Evolutionary conservation across 1,139 yeast species (phyloP), one percentile per base, ranked within the genome.

Genomic region (Protomyces gravidus): DNA sequence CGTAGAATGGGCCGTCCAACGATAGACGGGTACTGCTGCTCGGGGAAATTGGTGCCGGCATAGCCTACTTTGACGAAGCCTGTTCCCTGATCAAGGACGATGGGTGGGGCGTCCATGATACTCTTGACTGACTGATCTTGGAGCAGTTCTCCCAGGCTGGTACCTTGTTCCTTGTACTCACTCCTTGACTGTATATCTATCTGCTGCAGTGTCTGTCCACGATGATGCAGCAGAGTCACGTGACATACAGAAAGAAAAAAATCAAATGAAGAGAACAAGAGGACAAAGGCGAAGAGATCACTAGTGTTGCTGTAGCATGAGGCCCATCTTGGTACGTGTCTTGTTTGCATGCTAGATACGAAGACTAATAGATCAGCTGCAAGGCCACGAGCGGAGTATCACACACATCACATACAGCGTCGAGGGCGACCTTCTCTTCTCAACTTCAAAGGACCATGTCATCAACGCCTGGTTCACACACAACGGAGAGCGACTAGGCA

Each of bases 31-130:
- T 90, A 92, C n/a, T 97, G 90, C 74, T 85, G 85, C 74, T 92
- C 98, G 26, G 99, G 99, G 78, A 90, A 90, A 75, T 92, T 94
- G 68, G 92, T 86, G 27, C 97, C 97, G 36, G 95, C 97, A 69
- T 96, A 83, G 63, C 98, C 98, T 68, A 92, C 59, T 40, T 76
- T 76, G 65, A 76, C 79, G 71, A 92, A 92, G 64, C 99, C 99
- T 51, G 99, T 92, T 76, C 99, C 99, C 77, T 94, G 98, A 76
- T 92, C 99, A 68, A 94, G 89, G 68, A 92, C 97, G 47, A 53
- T 53, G 21, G 58, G 58, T 25, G 58, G 51, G 25, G 15, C 48
- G 23, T 21, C 28, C 48, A 45, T 23, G 13, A 4, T 15, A 13
- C 21, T n/a, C 1, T 23, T 23, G 25, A n/a, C 11, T 23, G 46